These are phyloP conservation scores for Amorphotheca resinae DNA, from an alignment of 495 filamentous ascomycete genomes.

Conservation along the genomic window DNA sequence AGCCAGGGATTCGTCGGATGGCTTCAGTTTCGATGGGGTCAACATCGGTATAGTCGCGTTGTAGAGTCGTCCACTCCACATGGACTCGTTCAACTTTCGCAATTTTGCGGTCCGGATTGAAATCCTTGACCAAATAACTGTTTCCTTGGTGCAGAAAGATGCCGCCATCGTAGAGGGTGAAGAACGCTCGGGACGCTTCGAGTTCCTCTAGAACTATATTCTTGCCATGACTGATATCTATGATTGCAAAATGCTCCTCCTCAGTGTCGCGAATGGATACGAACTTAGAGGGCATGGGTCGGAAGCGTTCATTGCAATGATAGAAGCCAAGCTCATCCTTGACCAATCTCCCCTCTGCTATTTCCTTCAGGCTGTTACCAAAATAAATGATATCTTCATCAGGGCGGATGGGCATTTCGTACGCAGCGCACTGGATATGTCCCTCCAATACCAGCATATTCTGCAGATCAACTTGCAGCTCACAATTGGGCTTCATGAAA, in stretches of 20 bases:
- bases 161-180: conserved; percentile 92
- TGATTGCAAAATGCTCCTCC: conserved; percentile 83
- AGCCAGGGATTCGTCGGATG: conserved; percentile 53
- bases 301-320: conserved; percentile 80
- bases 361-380: conserved; percentile 53
- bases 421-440: conserved; percentile 90
- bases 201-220: conserved; percentile 89
- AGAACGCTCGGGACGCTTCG: conserved; percentile 89
- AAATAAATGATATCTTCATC: conserved; percentile 71
- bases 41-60: conserved; percentile 90
- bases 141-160: conserved; percentile 95
- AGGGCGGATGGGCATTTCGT: conserved; percentile 81
- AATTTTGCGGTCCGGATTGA: conserved; percentile 63
- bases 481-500: conserved; percentile 85
- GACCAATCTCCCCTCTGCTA: conserved; percentile 66
- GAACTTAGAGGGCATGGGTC: conserved; percentile 67
- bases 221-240: conserved; percentile 71
- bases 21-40: conserved; percentile 80
- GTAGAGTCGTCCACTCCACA: conserved; percentile 90
- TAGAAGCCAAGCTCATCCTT: conserved; percentile 69
- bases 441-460: conserved; percentile 89
- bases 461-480: conserved; percentile 76
- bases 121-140: conserved; percentile 83
- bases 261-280: conserved; percentile 80
- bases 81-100: conserved; percentile 63